phyloP scores from a whole-genome alignment of 2,329 filamentous ascomycete species.

The Tothia fuscella region DNA sequence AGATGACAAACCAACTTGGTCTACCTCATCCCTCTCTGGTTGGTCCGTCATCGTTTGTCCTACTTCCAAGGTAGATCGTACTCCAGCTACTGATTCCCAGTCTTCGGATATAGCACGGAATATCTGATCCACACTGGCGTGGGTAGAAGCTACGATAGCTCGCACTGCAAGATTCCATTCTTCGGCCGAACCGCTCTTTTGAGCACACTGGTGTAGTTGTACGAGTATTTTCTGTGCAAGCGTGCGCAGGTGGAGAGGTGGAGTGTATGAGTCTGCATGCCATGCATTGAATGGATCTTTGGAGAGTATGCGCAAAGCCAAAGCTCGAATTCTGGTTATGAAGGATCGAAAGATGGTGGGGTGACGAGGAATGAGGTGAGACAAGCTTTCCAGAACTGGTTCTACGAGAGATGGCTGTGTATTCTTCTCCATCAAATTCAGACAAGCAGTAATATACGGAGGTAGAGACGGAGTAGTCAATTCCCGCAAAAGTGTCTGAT shows the following conservation, averaged over 20 bases:
- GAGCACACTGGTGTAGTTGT: slow-evolving; percentile 65
- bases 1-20: slow-evolving; percentile 39
- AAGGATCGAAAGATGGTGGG: slow-evolving; percentile 74
- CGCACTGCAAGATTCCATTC: slow-evolving; percentile 44
- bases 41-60: slow-evolving; percentile 25
- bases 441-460: slow-evolving; percentile 58
- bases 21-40: slow-evolving; percentile 16
- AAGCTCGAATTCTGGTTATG: slow-evolving; percentile 51
- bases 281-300: slow-evolving; percentile 46
- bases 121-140: slow-evolving; percentile 61
- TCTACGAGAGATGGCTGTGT: slow-evolving; percentile 16
- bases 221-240: slow-evolving; percentile 55
- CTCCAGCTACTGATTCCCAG: slow-evolving; percentile 55
- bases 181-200: slow-evolving; percentile 59
- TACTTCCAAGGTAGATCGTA: slow-evolving; percentile 19
- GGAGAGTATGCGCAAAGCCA: slow-evolving; percentile 49
- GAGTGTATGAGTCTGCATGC: slow-evolving; percentile 20
- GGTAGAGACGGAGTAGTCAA: slow-evolving; percentile 76
- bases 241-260: slow-evolving; percentile 41
- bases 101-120: slow-evolving; percentile 71
- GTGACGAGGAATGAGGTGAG: slow-evolving; percentile 63
- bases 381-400: slow-evolving; percentile 55
- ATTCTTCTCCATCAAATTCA: slow-evolving; percentile 36
- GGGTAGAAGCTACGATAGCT: slow-evolving; percentile 43
- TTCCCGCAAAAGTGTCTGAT: slow-evolving; percentile 73